phyloP scores from a whole-genome alignment of 345 rosid genomes.

The Citrus unshiu region DNA sequence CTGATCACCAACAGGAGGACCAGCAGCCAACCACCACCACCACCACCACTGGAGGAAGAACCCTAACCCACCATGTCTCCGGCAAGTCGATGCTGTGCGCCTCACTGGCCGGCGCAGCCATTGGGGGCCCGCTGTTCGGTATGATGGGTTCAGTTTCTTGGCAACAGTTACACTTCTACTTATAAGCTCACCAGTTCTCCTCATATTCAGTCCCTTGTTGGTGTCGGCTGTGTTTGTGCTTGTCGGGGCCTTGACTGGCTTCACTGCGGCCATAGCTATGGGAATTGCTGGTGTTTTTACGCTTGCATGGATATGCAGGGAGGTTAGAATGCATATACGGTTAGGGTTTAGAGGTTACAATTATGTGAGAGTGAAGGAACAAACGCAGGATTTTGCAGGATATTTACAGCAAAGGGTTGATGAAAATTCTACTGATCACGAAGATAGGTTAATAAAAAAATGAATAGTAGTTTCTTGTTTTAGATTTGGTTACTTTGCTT shows the following conservation, averaged over 20 bases:
- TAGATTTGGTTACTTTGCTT: neutral
- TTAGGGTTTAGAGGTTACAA: conserved; percentile 14
- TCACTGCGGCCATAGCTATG: conserved; percentile 30
- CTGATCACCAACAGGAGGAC: no score
- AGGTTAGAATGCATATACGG: conserved; percentile 8
- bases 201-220: conserved; percentile 41
- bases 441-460: neutral
- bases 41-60: neutral
- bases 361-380: conserved; percentile 12
- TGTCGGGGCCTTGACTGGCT: conserved; percentile 29
- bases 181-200: conserved; percentile 31
- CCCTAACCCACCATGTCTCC: neutral
- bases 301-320: conserved; percentile 25
- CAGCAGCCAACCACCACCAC: neutral
- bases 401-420: conserved; percentile 13
- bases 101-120: conserved; percentile 21
- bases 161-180: conserved; percentile 32
- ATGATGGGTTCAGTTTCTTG: conserved; percentile 34
- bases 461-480: neutral
- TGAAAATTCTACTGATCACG: neutral
- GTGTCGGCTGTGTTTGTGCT: conserved; percentile 16
- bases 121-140: conserved; percentile 34
- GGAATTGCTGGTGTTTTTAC: conserved; percentile 31
- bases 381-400: conserved; percentile 5
- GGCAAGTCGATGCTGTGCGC: conserved; percentile 11